Evolutionary conservation across 2,329 filamentous ascomycete species (phyloP).

Genomic region (Gnomoniopsis smithogilvyi): DNA sequence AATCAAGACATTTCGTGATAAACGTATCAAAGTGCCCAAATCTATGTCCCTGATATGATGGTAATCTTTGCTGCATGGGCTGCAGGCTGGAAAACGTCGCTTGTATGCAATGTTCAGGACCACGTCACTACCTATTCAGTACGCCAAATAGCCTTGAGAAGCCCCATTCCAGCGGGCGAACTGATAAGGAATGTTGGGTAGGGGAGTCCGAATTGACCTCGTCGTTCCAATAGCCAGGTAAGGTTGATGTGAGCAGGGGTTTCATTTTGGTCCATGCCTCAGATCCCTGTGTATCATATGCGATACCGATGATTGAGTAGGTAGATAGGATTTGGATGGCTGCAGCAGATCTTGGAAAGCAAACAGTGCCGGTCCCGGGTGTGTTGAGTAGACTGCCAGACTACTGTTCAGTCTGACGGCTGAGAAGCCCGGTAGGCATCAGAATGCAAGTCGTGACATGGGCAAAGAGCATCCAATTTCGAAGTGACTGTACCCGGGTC

Average conservation of each 20-base stretch:
- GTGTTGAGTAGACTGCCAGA: not conserved
- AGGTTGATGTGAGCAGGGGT: not conserved
- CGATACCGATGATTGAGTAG: too few relatives aligned
- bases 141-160: not conserved
- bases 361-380: not conserved
- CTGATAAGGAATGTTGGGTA: not conserved
- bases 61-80: not conserved
- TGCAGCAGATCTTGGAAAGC: not conserved
- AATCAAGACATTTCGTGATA: not conserved
- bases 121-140: too few relatives aligned
- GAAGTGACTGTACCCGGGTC: not conserved
- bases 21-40: not conserved
- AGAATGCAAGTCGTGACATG: not conserved
- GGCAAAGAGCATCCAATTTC: not conserved
- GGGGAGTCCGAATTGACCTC: not conserved
- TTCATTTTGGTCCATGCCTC: not conserved
- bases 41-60: not conserved
- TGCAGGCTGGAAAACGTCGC: not conserved
- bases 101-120: not conserved
- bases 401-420: too few relatives aligned
- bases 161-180: not conserved
- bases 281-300: too few relatives aligned
- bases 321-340: not conserved
- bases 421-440: not conserved
- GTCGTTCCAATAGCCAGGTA: not conserved